Evolutionary conservation across 2,329 filamentous ascomycete species (phyloP).

Genomic region (Ophiostoma novo-ulmi): DNA sequence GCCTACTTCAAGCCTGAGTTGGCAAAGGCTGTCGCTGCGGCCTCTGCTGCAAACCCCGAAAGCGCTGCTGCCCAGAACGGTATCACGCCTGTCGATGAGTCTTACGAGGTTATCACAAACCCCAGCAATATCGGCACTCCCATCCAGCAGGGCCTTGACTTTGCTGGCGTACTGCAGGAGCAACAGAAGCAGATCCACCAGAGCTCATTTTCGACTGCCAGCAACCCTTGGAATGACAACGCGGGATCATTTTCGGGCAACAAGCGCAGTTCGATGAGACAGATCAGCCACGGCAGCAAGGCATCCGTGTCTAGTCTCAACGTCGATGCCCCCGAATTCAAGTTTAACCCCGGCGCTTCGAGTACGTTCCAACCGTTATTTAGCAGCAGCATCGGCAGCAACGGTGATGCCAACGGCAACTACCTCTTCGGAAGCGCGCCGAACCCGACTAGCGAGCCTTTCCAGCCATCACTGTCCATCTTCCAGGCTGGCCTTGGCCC

Average conservation of each 20-base stretch:
- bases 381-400: conserved; percentile 12
- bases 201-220: conserved; percentile 51
- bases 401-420: not conserved
- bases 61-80: conserved; percentile 31
- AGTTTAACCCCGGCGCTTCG: conserved; percentile 57
- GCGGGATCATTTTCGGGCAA: conserved; percentile 36
- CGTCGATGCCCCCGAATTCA: conserved; percentile 83
- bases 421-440: conserved; percentile 34
- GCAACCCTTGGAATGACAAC: conserved; percentile 59
- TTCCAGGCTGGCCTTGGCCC: conserved; percentile 41
- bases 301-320: conserved; percentile 75
- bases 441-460: conserved; percentile 31
- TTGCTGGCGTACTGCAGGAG: conserved; percentile 42
- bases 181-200: conserved; percentile 54
- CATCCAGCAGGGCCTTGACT: conserved; percentile 46
- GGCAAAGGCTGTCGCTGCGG: conserved; percentile 35
- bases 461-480: conserved; percentile 42
- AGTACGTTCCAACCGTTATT: conserved; percentile 46
- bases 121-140: conserved; percentile 67
- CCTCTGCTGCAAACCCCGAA: conserved; percentile 22
- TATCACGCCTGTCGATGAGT: conserved; percentile 41
- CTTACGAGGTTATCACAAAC: conserved; percentile 67
- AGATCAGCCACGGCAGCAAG: conserved; percentile 60
- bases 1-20: conserved; percentile 57
- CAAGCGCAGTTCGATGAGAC: conserved; percentile 37